Base-by-base conservation (phyloP, 1,284 basidiomycete species). In the Heterobasidion annosum region DNA sequence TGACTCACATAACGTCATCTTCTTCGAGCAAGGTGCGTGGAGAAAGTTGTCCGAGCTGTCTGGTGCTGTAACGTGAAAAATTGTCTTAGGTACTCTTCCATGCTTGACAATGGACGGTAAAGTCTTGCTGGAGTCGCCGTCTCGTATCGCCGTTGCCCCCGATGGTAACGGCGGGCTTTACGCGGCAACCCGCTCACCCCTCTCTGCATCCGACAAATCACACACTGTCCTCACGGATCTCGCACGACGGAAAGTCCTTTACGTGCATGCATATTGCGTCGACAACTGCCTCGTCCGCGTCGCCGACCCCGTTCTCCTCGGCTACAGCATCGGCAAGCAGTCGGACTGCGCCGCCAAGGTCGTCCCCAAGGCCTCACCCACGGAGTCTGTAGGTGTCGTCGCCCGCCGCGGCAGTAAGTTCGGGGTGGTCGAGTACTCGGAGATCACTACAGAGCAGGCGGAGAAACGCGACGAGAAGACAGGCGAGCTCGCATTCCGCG, bases 241-340 rank as follows among this genome's bases (percentile, higher is more conserved):
- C 57, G 73, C 76, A 45, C 68, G 73, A 52, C 93, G 93, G 61
- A 83, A 85, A 48, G 76, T 98, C 65, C 78, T 85, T 57, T 98
- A 95, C 71, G 78, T 99, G 19, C 96, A 99, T 72, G 91, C 86
- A 1, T 98, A 98, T 75, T 88, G 96, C 64, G 96, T 99, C 63
- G 97, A 99, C 78, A 99, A 99, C 77, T 99, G 96, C 72, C 90
- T 99, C 59, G 97, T 98, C 62, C 85, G 88, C 60, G 93, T 99
- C 55, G 96, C 94, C 54, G 97, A 99, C 69, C 97, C 97, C 15
- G 82, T 93, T 67, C 99, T 99, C 77, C 71, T 99, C 62, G 97
- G 97, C 37, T 94, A 90, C 72, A 91, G 91, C 71, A 89, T 99
- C 69, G 71, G 78, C 57, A 92, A 91, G 63, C 74, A 85, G 57